Evolutionary conservation across 129 eudicot genomes (phyloP).

Genomic region (Calendula officinalis): DNA sequence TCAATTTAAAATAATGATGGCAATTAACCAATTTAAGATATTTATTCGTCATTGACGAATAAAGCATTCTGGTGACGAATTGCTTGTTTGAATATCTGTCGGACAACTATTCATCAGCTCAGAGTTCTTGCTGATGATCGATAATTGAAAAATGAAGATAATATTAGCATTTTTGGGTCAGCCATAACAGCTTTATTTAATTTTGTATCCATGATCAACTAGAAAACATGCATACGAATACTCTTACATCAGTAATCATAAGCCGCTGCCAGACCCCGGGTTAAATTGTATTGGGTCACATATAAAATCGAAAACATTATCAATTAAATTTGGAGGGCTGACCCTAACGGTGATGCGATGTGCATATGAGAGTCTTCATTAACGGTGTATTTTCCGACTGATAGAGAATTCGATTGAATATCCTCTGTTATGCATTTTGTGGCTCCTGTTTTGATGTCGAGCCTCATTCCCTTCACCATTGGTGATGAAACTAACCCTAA

Average conservation of each 20-base stretch:
- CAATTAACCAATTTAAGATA: not conserved
- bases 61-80: too few relatives aligned
- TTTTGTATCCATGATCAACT: too few relatives aligned
- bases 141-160: too few relatives aligned
- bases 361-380: constrained; percentile 38
- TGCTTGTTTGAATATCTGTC: too few relatives aligned
- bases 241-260: not conserved
- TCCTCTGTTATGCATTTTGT: constrained; percentile 71
- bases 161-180: too few relatives aligned
- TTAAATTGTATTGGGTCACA: too few relatives aligned
- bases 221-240: constrained; percentile 3
- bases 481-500: constrained; percentile 17
- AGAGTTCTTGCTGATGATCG: too few relatives aligned
- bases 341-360: constrained; percentile 63
- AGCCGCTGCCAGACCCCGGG: not conserved
- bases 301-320: not conserved
- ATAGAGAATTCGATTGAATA: constrained; percentile 45
- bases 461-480: constrained; percentile 44
- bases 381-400: constrained; percentile 63
- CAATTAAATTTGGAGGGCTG: constrained; percentile 4
- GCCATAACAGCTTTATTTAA: too few relatives aligned
- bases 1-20: not conserved
- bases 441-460: constrained; percentile 63
- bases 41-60: too few relatives aligned
- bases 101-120: too few relatives aligned